A percentile compares a stretch with the other conserved stretches of the same genome.
Conservation (phyloP, 2,329 filamentous ascomycete genomes). For the Hypoxylon sp. region DNA sequence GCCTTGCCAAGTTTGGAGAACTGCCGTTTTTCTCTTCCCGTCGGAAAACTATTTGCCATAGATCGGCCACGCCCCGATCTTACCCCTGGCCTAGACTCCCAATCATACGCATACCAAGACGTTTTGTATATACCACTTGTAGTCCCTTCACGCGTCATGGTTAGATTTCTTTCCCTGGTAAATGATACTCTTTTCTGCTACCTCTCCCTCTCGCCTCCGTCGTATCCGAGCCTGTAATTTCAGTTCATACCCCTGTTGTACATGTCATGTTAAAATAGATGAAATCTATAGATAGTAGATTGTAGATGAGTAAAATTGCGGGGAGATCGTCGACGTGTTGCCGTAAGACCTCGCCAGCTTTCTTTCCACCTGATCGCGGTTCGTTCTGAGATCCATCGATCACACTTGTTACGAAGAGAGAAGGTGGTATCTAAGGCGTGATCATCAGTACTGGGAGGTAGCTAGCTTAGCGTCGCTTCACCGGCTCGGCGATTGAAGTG, state of each 20-base stretch:
- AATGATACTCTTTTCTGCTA: constrained; percentile 27
- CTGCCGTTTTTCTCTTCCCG: constrained; percentile 31
- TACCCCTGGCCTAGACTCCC: constrained; percentile 36
- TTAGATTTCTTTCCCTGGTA: constrained; percentile 14
- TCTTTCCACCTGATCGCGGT: constrained; percentile 18
- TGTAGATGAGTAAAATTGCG: constrained; percentile 22
- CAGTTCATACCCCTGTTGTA: constrained; percentile 38
- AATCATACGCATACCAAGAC: constrained; percentile 28
- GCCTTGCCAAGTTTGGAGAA: constrained; percentile 42
- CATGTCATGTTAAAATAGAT: constrained; percentile 39
- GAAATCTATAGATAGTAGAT: constrained; percentile 38
- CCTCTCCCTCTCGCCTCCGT: constrained; percentile 28
- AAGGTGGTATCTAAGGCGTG: constrained; percentile 39
- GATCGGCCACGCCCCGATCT: constrained; percentile 24
- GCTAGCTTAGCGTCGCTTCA: constrained; percentile 53
- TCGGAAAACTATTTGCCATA: constrained; percentile 27
- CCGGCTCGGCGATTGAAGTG: constrained; percentile 50
- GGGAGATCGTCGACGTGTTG: constrained; percentile 22
- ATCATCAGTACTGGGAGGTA: constrained; percentile 25
- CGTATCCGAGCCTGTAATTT: constrained; percentile 31
- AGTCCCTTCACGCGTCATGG: constrained; percentile 24
- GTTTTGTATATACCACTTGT: constrained; percentile 37
- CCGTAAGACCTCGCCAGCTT: constrained; percentile 9
- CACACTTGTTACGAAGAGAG: constrained; percentile 36
- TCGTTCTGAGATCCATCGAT: constrained; percentile 27